Evolutionary conservation across 768 basidiomycete species (phyloP), one percentile per base, ranked within the genome.

Genomic region (Suillus weaverae): DNA sequence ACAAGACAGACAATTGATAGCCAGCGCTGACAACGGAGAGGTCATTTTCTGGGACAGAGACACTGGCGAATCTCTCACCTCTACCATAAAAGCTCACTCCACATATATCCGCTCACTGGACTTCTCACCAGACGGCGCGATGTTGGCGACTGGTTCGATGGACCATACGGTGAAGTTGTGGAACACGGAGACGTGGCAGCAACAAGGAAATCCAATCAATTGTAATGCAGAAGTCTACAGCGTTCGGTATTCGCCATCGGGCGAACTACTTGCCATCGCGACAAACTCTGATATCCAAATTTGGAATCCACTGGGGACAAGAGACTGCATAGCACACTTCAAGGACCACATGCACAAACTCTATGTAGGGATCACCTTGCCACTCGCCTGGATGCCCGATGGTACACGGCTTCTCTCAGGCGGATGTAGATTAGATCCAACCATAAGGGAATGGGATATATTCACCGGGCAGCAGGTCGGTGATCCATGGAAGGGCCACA

Each of bases 201-300:
- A 18, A 32, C 32, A 53, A 53, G 51, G 51, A 53, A 33, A 53
- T 33, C 18, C 32, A 33, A 53, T 53, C 18, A 32, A 33, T n/a
- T 53, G 51, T 33, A 2, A 20, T 33, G 51, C 51, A 11, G 51
- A 53, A 33, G 32, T 53, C 32, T 53, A 53, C 32, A 53, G 18
- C 20, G 51, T 53, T 33, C 51, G 32, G 18, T 53, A 32, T 33
- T 53, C 51, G 51, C 51, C 51, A 33, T 53, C 51, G 10, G 51
- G 51, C 10, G 51, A 53, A 33, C 51, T 53, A 53, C 51, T 53
- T 53, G 51, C 51, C 32, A 53, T 33, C 5, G 51, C 51, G 32
- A 53, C 51, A 33, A 53, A 53, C 32, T 53, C 32, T 53, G 51
- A 53, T 33, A 53, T 53, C 18, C 51, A 53, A 53, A 20, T 53